These are phyloP conservation scores for Nemania diffusa DNA, from an alignment of 2,329 filamentous ascomycete species.

Conservation along the genomic window DNA sequence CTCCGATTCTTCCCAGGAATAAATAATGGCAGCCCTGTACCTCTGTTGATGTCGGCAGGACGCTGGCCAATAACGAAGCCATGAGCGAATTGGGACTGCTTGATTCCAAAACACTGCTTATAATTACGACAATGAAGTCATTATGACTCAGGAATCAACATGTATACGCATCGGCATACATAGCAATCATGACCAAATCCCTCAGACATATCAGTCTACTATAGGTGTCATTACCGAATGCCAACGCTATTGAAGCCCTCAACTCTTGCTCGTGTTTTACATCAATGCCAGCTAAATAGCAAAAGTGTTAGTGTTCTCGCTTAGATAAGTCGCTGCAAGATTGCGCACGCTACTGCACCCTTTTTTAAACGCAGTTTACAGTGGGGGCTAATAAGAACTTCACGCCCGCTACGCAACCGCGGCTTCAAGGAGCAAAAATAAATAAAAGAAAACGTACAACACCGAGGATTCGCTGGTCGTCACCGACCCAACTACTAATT, in stretches of 20 bases:
- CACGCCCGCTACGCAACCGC: not conserved
- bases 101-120: not conserved
- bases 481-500: too few species aligned
- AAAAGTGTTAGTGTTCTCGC: too few species aligned
- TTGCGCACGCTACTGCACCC: too few species aligned
- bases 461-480: too few species aligned
- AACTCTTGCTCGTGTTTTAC: not conserved
- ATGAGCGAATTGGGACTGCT: not conserved
- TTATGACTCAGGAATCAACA: not conserved
- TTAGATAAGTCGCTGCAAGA: not conserved
- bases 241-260: not conserved
- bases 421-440: too few species aligned
- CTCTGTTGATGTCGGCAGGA: not conserved
- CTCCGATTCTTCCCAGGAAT: slow-evolving; percentile 1
- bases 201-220: not conserved
- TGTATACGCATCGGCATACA: not conserved
- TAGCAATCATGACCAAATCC: not conserved
- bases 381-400: not conserved
- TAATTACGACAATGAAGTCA: not conserved
- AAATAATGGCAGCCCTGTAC: not conserved
- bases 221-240: not conserved
- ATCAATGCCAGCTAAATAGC: not conserved
- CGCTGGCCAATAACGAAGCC: not conserved
- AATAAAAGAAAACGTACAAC: too few species aligned
- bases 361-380: not conserved